These are phyloP conservation scores for Raphanus hybrid DNA, from an alignment of 441 rosid genomes.

Conservation along the genomic window DNA sequence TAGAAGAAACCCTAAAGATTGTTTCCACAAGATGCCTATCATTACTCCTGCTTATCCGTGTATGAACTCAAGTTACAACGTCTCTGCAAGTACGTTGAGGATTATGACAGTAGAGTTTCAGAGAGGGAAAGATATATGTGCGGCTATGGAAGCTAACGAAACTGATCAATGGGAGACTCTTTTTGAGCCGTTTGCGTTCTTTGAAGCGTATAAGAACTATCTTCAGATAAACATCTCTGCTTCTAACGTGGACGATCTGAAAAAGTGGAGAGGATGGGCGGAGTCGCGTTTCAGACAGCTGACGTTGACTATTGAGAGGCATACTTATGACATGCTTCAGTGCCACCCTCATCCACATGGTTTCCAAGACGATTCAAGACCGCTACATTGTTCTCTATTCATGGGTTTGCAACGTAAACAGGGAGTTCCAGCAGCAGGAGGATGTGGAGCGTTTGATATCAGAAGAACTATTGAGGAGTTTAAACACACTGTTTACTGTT, in stretches of 20 bases:
- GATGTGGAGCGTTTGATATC: slow-evolving; percentile 74
- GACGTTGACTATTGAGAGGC: slow-evolving; percentile 87
- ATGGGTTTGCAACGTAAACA: slow-evolving; percentile 97
- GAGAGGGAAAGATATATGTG: slow-evolving; percentile 86
- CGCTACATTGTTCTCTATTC: slow-evolving; percentile 73
- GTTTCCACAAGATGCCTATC: slow-evolving; percentile 91
- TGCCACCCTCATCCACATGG: slow-evolving; percentile 97
- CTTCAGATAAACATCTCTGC: slow-evolving; percentile 85
- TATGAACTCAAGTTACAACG: slow-evolving; percentile 98
- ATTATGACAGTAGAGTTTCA: slow-evolving; percentile 92
- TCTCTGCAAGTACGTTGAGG: slow-evolving; percentile 83
- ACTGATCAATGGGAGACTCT: slow-evolving; percentile 83
- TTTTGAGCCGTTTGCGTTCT: slow-evolving; percentile 85
- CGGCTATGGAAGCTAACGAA: slow-evolving; percentile 64
- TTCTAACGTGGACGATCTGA: slow-evolving; percentile 78
- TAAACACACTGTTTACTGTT: slow-evolving; percentile 27
- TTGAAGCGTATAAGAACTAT: slow-evolving; percentile 90
- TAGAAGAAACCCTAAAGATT: slow-evolving; percentile 82
- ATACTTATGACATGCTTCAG: slow-evolving; percentile 81
- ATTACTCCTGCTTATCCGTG: slow-evolving; percentile 97
- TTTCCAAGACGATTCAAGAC: slow-evolving; percentile 70
- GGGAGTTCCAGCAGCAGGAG: slow-evolving; percentile 76
- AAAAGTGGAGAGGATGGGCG: slow-evolving; percentile 98
- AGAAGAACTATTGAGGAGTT: slow-evolving; percentile 35
- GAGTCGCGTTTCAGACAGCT: slow-evolving; percentile 96